Base-by-base conservation (phyloP, 2,329 filamentous ascomycete genomes). In the Alternaria viburni region DNA sequence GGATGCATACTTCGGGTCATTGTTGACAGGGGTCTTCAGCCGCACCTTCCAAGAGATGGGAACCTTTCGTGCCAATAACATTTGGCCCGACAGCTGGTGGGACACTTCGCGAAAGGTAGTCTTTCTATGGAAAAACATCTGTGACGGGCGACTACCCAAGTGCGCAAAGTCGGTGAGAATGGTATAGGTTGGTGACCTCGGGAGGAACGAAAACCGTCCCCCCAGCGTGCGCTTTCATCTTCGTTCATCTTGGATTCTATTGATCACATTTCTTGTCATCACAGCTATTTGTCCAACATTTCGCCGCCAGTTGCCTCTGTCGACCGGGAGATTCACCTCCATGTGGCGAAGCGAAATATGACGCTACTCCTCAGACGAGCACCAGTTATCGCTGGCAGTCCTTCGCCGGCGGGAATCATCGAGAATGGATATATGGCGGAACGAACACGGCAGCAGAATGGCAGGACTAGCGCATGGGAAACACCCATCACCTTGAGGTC, bases 401-500 rank as follows among this genome's bases (percentile, higher is more conserved):
- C 50, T 4, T 26, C 30, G 6, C 3, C 10, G 8, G 5, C 50
- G 6, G 32, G 5, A 9, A 4, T 5, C 25, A 2, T 4, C 10
- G 15, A 23, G 23, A 21, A 13, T 3, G 21, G 11, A 15, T 23
- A 13, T 3, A 6, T 13, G 2, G 26, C 21, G 8, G 25, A 6
- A 28, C 36, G 26, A 21, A 44, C 2, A 7, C 3, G 30, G 9
- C 5, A 4, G 36, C 7, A 52, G 49, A 23, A 59, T 10, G 52
- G 57, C 45, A 61, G 46, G 12, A 50, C 28, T 1, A 36, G 61
- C 12, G 50, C 26, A 8, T 44, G 44, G 5, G 61, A 45, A 50
- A 7, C 61, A 15, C 59, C 50, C 17, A 47, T 60, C 32, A 50
- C 52, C 9, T 60, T 55, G 46, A 55, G 49, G 47, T 44, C 62